Base-by-base conservation (phyloP, 192 early-diverging fungal species). In the Coemansia sp. region DNA sequence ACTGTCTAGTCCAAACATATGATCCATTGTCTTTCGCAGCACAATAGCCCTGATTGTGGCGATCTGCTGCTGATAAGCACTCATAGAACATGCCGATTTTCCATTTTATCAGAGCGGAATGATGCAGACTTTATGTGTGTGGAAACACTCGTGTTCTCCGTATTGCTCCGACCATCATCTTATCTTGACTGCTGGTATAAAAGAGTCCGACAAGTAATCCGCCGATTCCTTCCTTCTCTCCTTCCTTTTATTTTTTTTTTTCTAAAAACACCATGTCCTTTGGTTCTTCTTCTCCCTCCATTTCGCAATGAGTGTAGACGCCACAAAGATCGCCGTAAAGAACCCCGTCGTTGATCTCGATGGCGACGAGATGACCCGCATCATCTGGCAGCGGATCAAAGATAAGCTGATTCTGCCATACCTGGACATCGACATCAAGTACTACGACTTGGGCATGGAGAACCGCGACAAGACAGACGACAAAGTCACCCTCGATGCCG, bases 311-410 rank as follows among this genome's bases (percentile, higher is more conserved):
- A 70, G 67, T 65, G 54, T 62, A 81, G 79, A 81, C 65, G 70
- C 70, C 54, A 74, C 62, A 42, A 81, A 81, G 79, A 97, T 98
- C 77, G 69, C 77, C 38, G 92, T 96, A 57, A 79, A 84, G 74
- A 95, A 92, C 77, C 91, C 95, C 23, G 88, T 92, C 48, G 91
- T 92, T 58, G 87, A 93, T 76, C 81, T 89, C 17, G 93, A 98
- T 71, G 96, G 96, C 64, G 96, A 99, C 81, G 96, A 99, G 85
- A 97, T 97, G 95, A 99, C 96, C 40, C 85, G 96, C 69, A 97
- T 99, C 83, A 92, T 99, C 81, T 96, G 93, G 93, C 85, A 90
- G 74, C 84, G 87, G 80, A 97, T 95, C 83, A 92, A 94, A 78
- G 94, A 98, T 73, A 65, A 91, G 87, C 85, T 94, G 23, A 89